Conservation (phyloP, 1,139 yeast genomes). For the Saccharomyces pastorianus region DNA sequence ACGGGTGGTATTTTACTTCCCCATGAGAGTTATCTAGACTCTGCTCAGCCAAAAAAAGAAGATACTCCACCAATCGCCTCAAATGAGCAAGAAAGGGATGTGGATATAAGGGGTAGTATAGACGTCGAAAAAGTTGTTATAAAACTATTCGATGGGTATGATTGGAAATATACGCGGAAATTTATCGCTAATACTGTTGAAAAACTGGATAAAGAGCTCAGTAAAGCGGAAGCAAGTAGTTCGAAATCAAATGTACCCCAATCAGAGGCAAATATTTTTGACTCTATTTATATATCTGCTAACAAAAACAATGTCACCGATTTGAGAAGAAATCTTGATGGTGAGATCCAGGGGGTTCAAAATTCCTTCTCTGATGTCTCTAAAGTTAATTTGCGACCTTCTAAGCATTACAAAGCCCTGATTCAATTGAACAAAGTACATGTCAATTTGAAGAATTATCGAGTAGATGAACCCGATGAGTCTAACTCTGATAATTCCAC, state of each 20-base stretch:
- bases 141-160: slow-evolving; percentile 81
- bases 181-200: slow-evolving; percentile 55
- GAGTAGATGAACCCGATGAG: slow-evolving; percentile 40
- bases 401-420: slow-evolving; percentile 53
- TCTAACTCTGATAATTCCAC: slow-evolving; percentile 31
- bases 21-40: not conserved
- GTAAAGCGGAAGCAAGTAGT: slow-evolving; percentile 14
- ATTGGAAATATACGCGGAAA: slow-evolving; percentile 74
- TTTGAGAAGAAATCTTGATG: slow-evolving; percentile 16
- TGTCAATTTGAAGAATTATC: slow-evolving; percentile 40
- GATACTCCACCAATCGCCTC: not conserved
- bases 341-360: slow-evolving; percentile 21
- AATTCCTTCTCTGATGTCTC: slow-evolving; percentile 24
- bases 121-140: slow-evolving; percentile 38
- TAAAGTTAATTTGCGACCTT: slow-evolving; percentile 54
- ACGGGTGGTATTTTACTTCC: not conserved
- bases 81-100: not conserved
- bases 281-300: slow-evolving; percentile 25
- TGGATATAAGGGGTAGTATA: slow-evolving; percentile 9
- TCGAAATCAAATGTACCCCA: slow-evolving; percentile 11
- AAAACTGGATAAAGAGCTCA: slow-evolving; percentile 18
- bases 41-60: not conserved
- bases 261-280: slow-evolving; percentile 19
- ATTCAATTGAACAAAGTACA: slow-evolving; percentile 50
- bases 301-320: slow-evolving; percentile 13